These are phyloP conservation scores for Lactarius deliciosus DNA, from an alignment of 768 basidiomycete genomes.

Conservation along the genomic window DNA sequence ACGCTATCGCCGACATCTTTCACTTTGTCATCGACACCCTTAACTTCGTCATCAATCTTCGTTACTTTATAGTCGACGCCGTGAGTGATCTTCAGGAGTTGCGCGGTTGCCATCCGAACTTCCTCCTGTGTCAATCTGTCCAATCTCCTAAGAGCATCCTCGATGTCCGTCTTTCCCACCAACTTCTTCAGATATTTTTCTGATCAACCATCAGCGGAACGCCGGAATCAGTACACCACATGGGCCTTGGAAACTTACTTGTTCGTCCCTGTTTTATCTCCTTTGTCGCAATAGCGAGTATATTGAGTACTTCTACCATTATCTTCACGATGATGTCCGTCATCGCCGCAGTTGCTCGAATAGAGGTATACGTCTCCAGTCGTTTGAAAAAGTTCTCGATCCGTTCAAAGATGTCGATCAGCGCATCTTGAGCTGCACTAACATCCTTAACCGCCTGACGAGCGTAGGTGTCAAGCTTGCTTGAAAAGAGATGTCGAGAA, in stretches of 20 bases:
- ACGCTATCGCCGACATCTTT: neutral
- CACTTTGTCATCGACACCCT: neutral
- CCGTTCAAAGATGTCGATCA: neutral
- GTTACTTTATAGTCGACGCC: neutral
- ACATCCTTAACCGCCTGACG: neutral
- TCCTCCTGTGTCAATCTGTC: neutral
- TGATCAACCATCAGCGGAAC: neutral
- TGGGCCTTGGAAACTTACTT: neutral
- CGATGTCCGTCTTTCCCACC: neutral
- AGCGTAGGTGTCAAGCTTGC: neutral
- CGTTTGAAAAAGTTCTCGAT: slow-evolving; percentile 4
- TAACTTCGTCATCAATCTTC: neutral
- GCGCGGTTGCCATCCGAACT: neutral
- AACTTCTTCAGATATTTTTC: slow-evolving; percentile 5
- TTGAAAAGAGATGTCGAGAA: neutral
- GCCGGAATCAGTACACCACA: too few relatives aligned
- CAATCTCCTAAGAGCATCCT: neutral
- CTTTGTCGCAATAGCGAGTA: neutral
- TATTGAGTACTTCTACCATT: slow-evolving; percentile 2
- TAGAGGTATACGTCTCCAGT: neutral
- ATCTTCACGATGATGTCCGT: slow-evolving; percentile 3
- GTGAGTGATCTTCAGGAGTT: neutral
- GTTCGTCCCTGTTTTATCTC: slow-evolving; percentile 9
- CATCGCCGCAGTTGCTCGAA: neutral
- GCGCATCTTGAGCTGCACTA: neutral